These are phyloP conservation scores for Solanum lycopersicoides DNA, from an alignment of 257 asterid genomes.

Conservation along the genomic window DNA sequence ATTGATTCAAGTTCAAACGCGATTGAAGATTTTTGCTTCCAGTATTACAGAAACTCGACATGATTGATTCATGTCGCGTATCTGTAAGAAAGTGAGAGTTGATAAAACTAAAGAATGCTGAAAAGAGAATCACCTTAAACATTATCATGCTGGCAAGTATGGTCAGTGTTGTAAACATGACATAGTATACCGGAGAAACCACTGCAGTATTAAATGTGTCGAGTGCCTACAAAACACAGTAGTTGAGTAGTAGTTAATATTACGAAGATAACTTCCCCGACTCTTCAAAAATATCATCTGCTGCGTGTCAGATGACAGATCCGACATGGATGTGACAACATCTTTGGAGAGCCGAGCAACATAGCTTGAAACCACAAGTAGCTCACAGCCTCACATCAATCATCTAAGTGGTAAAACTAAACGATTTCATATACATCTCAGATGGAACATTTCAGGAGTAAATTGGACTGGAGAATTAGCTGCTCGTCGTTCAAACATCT, in stretches of 20 bases:
- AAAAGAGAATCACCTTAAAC: conserved; percentile 20
- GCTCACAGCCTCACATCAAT: neutral
- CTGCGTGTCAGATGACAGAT: neutral
- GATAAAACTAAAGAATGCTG: neutral
- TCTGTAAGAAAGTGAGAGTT: neutral
- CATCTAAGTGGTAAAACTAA: neutral
- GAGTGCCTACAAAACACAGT: conserved; percentile 14
- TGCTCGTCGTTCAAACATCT: neutral
- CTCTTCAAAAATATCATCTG: neutral
- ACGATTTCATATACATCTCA: neutral
- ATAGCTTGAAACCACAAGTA: neutral
- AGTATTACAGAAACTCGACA: neutral
- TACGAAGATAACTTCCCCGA: neutral
- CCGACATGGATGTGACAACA: neutral
- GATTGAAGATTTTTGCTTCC: neutral
- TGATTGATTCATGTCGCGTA: neutral
- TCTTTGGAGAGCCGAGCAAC: neutral
- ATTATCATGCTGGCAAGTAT: conserved; percentile 31
- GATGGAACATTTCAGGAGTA: neutral
- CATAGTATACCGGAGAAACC: conserved; percentile 31
- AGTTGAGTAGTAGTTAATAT: neutral
- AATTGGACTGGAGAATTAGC: neutral
- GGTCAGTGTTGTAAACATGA: conserved; percentile 31
- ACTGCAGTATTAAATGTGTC: conserved; percentile 29
- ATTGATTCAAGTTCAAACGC: neutral